Percentiles rank a stretch among this genome's conserved stretches.
These are phyloP conservation scores for Coniochaeta pulveracea DNA, from an alignment of 2,329 filamentous ascomycete genomes.

Conservation along the genomic window DNA sequence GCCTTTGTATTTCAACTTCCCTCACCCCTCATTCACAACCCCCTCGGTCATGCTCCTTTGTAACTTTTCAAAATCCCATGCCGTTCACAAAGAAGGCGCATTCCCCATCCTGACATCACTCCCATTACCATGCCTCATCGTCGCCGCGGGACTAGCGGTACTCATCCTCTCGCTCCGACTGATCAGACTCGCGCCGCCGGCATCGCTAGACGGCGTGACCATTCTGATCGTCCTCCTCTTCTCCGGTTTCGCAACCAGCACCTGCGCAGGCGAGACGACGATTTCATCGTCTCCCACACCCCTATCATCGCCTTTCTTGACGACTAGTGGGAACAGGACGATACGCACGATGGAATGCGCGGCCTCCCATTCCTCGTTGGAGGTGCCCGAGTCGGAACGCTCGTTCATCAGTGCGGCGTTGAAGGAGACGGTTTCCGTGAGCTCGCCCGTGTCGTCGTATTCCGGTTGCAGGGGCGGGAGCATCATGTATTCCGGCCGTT, in stretches of 20 bases:
- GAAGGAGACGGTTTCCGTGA: conserved; percentile 79
- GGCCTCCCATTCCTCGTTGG: conserved; percentile 34
- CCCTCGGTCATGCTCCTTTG: too few relatives aligned
- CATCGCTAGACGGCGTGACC: conserved; percentile 39
- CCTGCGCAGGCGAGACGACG: conserved; percentile 89
- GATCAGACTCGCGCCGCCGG: conserved; percentile 30
- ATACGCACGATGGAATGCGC: conserved; percentile 72
- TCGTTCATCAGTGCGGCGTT: conserved; percentile 94
- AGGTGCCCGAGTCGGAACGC: conserved; percentile 37
- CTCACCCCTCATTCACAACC: too few relatives aligned
- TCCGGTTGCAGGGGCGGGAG: conserved; percentile 88
- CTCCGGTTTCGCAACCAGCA: conserved; percentile 56
- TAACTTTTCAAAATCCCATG: too few relatives aligned
- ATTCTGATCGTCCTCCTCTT: conserved; percentile 19
- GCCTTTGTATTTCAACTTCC: too few relatives aligned
- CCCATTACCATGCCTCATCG: conserved; percentile 7
- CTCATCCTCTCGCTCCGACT: conserved; percentile 9
- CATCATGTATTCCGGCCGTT: conserved; percentile 97
- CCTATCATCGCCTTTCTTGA: conserved; percentile 86
- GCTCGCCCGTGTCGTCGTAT: conserved; percentile 86
- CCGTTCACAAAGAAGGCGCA: conserved; percentile 1
- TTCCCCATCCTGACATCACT: conserved; percentile 24
- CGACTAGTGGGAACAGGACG: conserved; percentile 90
- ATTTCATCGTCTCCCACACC: conserved; percentile 88
- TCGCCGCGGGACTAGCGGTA: conserved; percentile 4